A percentile compares a stretch with the other conserved stretches of the same genome.
Evolutionary conservation across 371 early-diverging fungal genomes (phyloP).

Genomic region (Mucor circinelloides): DNA sequence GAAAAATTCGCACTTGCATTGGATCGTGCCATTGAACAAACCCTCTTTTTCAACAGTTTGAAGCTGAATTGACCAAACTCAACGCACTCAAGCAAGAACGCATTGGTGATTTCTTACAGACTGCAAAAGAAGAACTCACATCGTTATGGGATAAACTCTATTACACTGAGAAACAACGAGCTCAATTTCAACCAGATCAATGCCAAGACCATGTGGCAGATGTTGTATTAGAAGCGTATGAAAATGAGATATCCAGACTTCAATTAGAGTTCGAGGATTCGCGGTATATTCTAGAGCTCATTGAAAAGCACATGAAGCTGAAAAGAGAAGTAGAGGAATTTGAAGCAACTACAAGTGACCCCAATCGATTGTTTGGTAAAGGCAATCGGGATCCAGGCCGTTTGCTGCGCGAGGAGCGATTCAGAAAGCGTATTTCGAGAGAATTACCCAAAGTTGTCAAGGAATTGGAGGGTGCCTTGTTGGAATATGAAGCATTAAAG

Average conservation of each 20-base stretch:
- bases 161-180: slow-evolving; percentile 33
- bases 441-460: slow-evolving; percentile 47
- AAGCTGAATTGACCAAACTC: slow-evolving; percentile 33
- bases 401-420: slow-evolving; percentile 48
- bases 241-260: slow-evolving; percentile 39
- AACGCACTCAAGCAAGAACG: slow-evolving; percentile 37
- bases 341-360: slow-evolving; percentile 48
- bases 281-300: slow-evolving; percentile 41
- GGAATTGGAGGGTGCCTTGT: slow-evolving; percentile 41
- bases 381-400: slow-evolving; percentile 53
- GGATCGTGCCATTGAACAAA: too few relatives aligned
- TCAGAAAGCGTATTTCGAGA: slow-evolving; percentile 42
- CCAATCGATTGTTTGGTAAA: slow-evolving; percentile 47
- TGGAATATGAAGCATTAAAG: slow-evolving; percentile 38
- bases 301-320: slow-evolving; percentile 44
- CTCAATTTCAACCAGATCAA: slow-evolving; percentile 30
- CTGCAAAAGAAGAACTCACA: slow-evolving; percentile 37
- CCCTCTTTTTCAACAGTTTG: slow-evolving; percentile 20
- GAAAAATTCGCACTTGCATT: too few relatives aligned
- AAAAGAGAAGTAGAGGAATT: slow-evolving; percentile 46
- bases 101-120: slow-evolving; percentile 42
- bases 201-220: slow-evolving; percentile 22
- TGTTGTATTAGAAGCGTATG: slow-evolving; percentile 30
- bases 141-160: slow-evolving; percentile 46
- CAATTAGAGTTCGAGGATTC: slow-evolving; percentile 39